A percentile compares a stretch with the other conserved stretches of the same genome.
Conservation (phyloP, 305 asterid species). For the Lippia alba region DNA sequence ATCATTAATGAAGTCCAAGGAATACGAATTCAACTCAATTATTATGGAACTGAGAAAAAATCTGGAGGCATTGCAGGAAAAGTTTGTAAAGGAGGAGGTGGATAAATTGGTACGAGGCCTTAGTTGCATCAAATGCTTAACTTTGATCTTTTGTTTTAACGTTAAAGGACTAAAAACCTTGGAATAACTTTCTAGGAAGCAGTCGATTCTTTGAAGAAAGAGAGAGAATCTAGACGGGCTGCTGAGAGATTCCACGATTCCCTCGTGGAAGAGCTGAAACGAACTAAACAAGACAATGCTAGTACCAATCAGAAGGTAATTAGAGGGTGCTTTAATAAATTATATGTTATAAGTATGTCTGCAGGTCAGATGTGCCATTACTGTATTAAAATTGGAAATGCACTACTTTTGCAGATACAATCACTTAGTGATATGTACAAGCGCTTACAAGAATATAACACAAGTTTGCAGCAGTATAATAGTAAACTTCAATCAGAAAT, state of each 20-base stretch:
- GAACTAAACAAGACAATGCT: conserved; percentile 69
- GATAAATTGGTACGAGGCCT: conserved; percentile 62
- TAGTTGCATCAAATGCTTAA: not conserved
- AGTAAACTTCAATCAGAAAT: conserved; percentile 85
- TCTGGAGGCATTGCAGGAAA: conserved; percentile 69
- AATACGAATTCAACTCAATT: conserved; percentile 79
- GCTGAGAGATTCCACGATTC: conserved; percentile 75
- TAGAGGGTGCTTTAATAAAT: not conserved
- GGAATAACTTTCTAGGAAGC: conserved; percentile 61
- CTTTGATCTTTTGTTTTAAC: conserved; percentile 15
- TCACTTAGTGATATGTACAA: conserved; percentile 72
- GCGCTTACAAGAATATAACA: conserved; percentile 81
- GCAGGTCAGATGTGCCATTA: not conserved
- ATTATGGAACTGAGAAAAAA: conserved; percentile 76
- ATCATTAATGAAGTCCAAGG: conserved; percentile 75
- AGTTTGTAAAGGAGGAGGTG: conserved; percentile 67
- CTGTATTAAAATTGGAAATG: not conserved
- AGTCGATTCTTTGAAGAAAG: conserved; percentile 66
- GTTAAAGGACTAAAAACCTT: conserved; percentile 20
- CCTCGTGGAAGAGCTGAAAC: conserved; percentile 71
- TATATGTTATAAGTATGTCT: not conserved
- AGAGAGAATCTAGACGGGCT: conserved; percentile 69
- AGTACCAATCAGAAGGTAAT: conserved; percentile 71
- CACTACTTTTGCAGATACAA: conserved; percentile 61
- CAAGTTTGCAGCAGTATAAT: conserved; percentile 86